These are phyloP conservation scores for Penicillium paxilli DNA, from an alignment of 495 filamentous ascomycete genomes.

Conservation along the genomic window DNA sequence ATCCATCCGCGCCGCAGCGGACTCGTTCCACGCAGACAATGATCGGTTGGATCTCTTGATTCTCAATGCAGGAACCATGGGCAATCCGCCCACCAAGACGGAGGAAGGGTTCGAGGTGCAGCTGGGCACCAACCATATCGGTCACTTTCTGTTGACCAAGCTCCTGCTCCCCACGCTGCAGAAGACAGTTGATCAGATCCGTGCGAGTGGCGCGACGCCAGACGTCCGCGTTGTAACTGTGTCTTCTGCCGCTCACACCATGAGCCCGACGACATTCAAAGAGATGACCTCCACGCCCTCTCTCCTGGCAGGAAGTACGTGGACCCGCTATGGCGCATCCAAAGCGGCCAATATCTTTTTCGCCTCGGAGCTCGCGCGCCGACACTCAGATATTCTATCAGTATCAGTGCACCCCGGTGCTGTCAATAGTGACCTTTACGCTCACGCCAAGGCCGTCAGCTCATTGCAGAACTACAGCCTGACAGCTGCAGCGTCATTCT, in stretches of 20 bases:
- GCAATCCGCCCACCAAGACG: slow-evolving; percentile 47
- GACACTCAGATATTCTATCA: slow-evolving; percentile 55
- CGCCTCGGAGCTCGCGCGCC: slow-evolving; percentile 55
- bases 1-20: slow-evolving; percentile 50
- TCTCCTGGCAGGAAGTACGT: slow-evolving; percentile 32
- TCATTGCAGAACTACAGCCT: slow-evolving; percentile 27
- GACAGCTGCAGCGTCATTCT: slow-evolving; percentile 13
- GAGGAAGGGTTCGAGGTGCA: slow-evolving; percentile 79
- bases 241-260: slow-evolving; percentile 43
- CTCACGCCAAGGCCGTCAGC: slow-evolving; percentile 25
- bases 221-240: slow-evolving; percentile 28
- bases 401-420: slow-evolving; percentile 68
- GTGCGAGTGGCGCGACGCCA: slow-evolving; percentile 19
- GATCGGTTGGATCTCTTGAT: slow-evolving; percentile 61
- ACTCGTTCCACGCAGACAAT: slow-evolving; percentile 44
- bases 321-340: slow-evolving; percentile 58
- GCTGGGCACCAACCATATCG: slow-evolving; percentile 62
- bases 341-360: slow-evolving; percentile 76
- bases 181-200: slow-evolving; percentile 38
- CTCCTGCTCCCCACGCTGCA: slow-evolving; percentile 58
- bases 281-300: slow-evolving; percentile 42
- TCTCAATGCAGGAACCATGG: slow-evolving; percentile 62
- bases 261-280: slow-evolving; percentile 51
- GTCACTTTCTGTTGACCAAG: slow-evolving; percentile 61
- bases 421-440: slow-evolving; percentile 56